Percentiles rank a stretch among this genome's conserved stretches.
phyloP scores from a whole-genome alignment of 352 stramenopile genomes.

The Aphanomyces euteiches region DNA sequence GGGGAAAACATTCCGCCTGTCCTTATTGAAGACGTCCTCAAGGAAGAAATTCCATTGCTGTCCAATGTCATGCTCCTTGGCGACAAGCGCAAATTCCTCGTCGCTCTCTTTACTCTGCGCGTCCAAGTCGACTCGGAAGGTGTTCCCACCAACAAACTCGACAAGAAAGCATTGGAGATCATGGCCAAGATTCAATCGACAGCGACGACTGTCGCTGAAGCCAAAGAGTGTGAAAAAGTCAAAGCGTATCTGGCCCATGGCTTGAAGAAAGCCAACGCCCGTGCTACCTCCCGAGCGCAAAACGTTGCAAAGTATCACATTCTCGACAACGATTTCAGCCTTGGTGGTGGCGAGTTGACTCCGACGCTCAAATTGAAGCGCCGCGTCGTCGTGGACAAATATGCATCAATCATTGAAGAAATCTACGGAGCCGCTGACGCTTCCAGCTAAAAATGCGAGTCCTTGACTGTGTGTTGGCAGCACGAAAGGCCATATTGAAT shows the following conservation, averaged over 20 bases:
- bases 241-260: slow-evolving; percentile 67
- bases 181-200: slow-evolving; percentile 59
- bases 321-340: slow-evolving; percentile 88
- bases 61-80: slow-evolving; percentile 92
- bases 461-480: no score
- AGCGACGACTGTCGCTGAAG: slow-evolving; percentile 65
- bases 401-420: slow-evolving; percentile 80
- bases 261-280: slow-evolving; percentile 71
- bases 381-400: slow-evolving; percentile 90
- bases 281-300: slow-evolving; percentile 75
- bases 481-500: no score
- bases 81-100: slow-evolving; percentile 91
- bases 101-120: slow-evolving; percentile 82
- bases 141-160: slow-evolving; percentile 72
- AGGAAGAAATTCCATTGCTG: slow-evolving; percentile 79
- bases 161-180: slow-evolving; percentile 57
- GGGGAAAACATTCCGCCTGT: slow-evolving; percentile 94
- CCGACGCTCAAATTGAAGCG: slow-evolving; percentile 96
- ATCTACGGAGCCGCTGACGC: slow-evolving; percentile 62
- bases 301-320: slow-evolving; percentile 85
- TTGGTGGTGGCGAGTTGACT: slow-evolving; percentile 90
- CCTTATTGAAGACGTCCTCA: slow-evolving; percentile 89
- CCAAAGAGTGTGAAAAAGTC: slow-evolving; percentile 69
- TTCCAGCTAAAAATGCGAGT: no score
- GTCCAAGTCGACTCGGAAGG: slow-evolving; percentile 79